A percentile compares a stretch with the other conserved stretches of the same genome.
Conservation (phyloP, 139 green algal species). For the Closterium sp. region DNA sequence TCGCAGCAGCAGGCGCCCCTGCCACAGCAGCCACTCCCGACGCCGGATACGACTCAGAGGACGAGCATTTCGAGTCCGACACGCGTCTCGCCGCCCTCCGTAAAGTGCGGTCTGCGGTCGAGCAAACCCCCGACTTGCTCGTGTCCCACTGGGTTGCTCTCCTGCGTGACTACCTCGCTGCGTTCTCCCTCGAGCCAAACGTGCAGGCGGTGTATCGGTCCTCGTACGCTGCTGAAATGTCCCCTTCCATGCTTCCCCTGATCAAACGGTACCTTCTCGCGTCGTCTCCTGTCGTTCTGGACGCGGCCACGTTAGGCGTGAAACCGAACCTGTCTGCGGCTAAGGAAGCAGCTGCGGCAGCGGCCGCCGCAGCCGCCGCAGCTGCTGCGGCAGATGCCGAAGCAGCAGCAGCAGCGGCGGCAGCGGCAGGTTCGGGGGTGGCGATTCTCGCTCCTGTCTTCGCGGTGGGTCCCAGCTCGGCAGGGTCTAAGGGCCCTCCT, state of each 20-base stretch:
- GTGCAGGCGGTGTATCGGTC: constrained; percentile 12
- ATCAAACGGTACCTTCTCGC: constrained; percentile 11
- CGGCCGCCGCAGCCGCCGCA: neutral
- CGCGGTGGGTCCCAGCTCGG: neutral
- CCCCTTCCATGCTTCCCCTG: neutral
- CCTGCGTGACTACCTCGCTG: constrained; percentile 25
- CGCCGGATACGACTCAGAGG: neutral
- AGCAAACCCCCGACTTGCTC: neutral
- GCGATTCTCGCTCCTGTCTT: constrained; percentile 21
- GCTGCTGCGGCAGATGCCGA: neutral
- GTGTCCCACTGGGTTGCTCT: constrained; percentile 10
- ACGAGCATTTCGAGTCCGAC: neutral
- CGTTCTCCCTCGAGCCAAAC: neutral
- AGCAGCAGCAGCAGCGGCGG: neutral
- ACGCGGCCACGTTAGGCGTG: constrained; percentile 25
- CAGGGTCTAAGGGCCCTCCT: neutral
- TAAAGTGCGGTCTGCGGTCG: neutral
- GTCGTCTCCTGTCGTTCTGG: constrained; percentile 7
- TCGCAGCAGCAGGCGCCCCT: neutral
- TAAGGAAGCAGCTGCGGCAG: neutral
- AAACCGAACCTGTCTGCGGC: constrained; percentile 15
- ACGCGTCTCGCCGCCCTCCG: neutral
- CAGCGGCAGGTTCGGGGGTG: neutral
- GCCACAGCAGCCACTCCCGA: neutral
- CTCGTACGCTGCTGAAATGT: constrained; percentile 16